Conservation (phyloP, 148 eudicot genomes). For the Arbutus unedo region DNA sequence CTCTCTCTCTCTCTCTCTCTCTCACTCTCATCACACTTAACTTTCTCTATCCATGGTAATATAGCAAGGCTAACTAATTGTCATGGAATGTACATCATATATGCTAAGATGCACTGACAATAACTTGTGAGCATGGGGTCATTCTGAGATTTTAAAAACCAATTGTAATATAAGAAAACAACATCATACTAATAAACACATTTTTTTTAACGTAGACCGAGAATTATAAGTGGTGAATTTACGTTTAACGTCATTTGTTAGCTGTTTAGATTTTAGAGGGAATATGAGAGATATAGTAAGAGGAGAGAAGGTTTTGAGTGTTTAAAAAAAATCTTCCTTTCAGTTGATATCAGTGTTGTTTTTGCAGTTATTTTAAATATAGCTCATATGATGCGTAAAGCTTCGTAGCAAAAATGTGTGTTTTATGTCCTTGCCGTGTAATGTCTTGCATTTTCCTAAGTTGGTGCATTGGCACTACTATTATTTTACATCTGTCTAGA, state of each 20-base stretch:
- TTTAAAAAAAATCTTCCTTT: not conserved
- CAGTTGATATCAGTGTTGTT: not conserved
- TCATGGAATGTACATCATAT: not conserved
- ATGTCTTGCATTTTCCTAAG: conserved; percentile 19
- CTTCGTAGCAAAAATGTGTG: not conserved
- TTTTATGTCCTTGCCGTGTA: not conserved
- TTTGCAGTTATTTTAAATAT: not conserved
- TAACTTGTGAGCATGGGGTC: no score
- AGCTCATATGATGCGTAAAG: not conserved
- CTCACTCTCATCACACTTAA: no score
- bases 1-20: not conserved
- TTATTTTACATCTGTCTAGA: not conserved
- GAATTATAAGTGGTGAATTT: no score
- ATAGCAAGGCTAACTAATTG: not conserved
- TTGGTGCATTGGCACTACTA: not conserved
- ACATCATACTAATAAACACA: no score
- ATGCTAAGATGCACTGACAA: no score
- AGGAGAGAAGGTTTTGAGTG: no score
- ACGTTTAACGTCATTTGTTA: no score
- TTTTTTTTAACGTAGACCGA: no score
- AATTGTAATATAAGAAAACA: no score
- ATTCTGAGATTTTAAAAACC: no score
- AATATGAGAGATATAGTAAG: no score
- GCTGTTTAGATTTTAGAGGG: no score
- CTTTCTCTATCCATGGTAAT: not conserved